Evolutionary conservation across 1,139 yeast genomes (phyloP).

Genomic region (Saccharomyces hybrid): DNA sequence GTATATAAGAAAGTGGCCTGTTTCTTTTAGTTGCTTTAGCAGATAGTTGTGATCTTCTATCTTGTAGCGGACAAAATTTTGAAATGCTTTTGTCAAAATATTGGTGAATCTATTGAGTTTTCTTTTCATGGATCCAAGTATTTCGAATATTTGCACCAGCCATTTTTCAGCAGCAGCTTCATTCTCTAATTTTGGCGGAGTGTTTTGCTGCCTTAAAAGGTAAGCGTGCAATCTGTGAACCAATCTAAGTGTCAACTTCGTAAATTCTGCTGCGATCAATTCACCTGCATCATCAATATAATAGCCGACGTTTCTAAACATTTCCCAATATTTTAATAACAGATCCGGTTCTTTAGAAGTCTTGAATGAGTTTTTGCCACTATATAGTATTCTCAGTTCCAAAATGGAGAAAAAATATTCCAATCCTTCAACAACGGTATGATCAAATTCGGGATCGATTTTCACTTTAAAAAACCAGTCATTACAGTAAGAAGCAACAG

Average conservation of each 20-base stretch:
- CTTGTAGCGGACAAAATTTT: slow-evolving; percentile 66
- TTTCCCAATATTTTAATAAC: slow-evolving; percentile 69
- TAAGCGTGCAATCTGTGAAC: slow-evolving; percentile 64
- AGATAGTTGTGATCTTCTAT: slow-evolving; percentile 51
- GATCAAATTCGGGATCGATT: slow-evolving; percentile 64
- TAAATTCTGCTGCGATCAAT: slow-evolving; percentile 71
- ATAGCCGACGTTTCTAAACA: slow-evolving; percentile 65
- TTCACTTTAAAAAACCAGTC: slow-evolving; percentile 72
- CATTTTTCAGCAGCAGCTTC: slow-evolving; percentile 64
- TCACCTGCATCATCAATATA: slow-evolving; percentile 80
- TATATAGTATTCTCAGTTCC: slow-evolving; percentile 69
- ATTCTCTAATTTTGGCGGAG: slow-evolving; percentile 47
- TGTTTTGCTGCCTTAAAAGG: slow-evolving; percentile 61
- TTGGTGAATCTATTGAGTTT: slow-evolving; percentile 73
- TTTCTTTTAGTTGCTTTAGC: slow-evolving; percentile 42
- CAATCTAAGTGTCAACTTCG: slow-evolving; percentile 57
- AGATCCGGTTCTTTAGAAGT: slow-evolving; percentile 92
- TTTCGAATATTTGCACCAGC: slow-evolving; percentile 78
- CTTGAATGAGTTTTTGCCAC: slow-evolving; percentile 65
- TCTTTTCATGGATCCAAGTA: slow-evolving; percentile 77
- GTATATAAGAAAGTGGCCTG: slow-evolving; percentile 73
- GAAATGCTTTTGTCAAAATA: slow-evolving; percentile 61
- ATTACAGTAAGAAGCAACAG: slow-evolving; percentile 60
- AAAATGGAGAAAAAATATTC: slow-evolving; percentile 63
- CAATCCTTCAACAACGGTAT: slow-evolving; percentile 66